Conservation (phyloP, 805 yeast species). For the Saccharomycopsis capsularis region DNA sequence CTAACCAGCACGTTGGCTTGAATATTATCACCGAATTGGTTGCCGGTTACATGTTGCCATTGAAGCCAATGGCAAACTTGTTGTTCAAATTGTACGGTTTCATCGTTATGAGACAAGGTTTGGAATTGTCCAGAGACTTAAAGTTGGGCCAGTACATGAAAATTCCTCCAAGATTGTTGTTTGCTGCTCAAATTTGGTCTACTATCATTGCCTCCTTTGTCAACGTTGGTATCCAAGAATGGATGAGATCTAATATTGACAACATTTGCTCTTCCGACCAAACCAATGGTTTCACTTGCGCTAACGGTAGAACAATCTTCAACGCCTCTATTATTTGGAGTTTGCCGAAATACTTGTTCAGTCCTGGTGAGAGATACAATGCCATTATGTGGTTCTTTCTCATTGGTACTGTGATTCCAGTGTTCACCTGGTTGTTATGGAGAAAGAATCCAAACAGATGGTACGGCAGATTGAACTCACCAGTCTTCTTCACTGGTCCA, state of each 20-base stretch:
- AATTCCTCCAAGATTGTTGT: conserved; percentile 49
- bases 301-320: conserved; percentile 37
- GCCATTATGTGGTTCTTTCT: conserved; percentile 50
- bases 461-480: conserved; percentile 42
- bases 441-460: conserved; percentile 28
- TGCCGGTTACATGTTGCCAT: conserved; percentile 55
- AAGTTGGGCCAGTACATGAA: conserved; percentile 53
- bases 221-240: conserved; percentile 33
- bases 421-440: conserved; percentile 30
- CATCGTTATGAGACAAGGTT: conserved; percentile 48
- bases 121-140: conserved; percentile 43
- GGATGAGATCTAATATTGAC: conserved; percentile 34
- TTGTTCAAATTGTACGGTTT: conserved; percentile 48
- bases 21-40: conserved; percentile 51
- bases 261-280: conserved; percentile 40
- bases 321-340: conserved; percentile 47
- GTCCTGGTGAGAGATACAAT: conserved; percentile 44
- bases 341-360: conserved; percentile 45
- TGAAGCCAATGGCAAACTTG: conserved; percentile 47
- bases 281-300: conserved; percentile 41
- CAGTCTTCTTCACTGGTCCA: conserved; percentile 56
- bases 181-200: conserved; percentile 37
- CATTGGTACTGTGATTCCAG: conserved; percentile 39
- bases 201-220: conserved; percentile 35
- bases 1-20: conserved; percentile 34